Base-by-base conservation (phyloP, 768 basidiomycete species). In the Lactifluus pinguis region DNA sequence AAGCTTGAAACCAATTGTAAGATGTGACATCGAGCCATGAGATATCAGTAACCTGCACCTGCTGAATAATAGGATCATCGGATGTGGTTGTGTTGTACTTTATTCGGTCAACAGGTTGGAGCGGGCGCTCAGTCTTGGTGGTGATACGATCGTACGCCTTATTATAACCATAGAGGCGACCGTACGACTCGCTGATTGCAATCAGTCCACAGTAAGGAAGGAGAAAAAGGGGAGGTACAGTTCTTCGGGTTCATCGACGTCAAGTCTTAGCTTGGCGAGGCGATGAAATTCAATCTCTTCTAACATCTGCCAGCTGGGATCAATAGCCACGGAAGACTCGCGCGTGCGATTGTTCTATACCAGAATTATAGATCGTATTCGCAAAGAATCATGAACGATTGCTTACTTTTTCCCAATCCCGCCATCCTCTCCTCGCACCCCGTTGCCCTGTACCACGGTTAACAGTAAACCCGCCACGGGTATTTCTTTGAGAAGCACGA, bases 231-330 rank as follows among this genome's bases (percentile, higher is more conserved):
- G 38, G 29, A 25, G 15, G 69, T 67, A 97, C 94, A 98, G 73
- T 65, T 92, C 85, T 68, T 97, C 92, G 11, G 87, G 90, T 44
- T 92, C 87, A 66, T 95, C 92, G 19, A 98, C 93, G 58, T 93
- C 92, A n/a, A 99, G 82, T 52, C 91, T 82, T 64, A 98, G 78
- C 74, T 98, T 99, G 13, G 85, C 75, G 60, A 99, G 79, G 55
- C 95, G 86, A 74, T 89, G 83, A 77, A 98, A 98, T 71, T 98
- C 94, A 68, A 99, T 86, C 76, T 99, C 97, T 74, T 99, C 97
- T 51, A 97, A 77, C 82, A 97, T 87, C n/a, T 79, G 75, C 97
- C 97, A 99, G 63, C 88, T 85, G 19, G 90, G 84, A 53, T 87
- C 88, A 68, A 99, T 95, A 29, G 86, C 87, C 59, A 99, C 92